Evolutionary conservation across 2,329 filamentous ascomycete species (phyloP).

Genomic region (Aspergillus latus): DNA sequence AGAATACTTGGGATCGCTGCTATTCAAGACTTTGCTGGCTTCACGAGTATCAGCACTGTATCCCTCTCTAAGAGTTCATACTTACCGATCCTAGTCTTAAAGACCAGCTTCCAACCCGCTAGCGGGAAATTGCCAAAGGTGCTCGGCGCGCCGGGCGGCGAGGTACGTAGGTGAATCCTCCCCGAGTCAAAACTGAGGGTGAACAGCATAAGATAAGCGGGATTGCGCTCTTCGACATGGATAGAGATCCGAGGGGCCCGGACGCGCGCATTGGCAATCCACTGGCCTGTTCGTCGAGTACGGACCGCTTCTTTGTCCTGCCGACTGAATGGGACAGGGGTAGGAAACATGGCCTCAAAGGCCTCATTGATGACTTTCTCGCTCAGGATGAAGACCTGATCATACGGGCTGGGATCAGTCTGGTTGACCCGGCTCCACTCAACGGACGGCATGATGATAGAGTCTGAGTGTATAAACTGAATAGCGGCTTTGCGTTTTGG

Average conservation of each 20-base stretch:
- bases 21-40: neutral
- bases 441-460: neutral
- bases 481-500: neutral
- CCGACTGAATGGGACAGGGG: neutral
- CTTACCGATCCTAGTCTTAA: slow-evolving; percentile 4
- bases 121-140: neutral
- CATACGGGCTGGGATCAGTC: slow-evolving; percentile 5
- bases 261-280: neutral
- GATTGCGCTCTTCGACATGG: slow-evolving; percentile 1
- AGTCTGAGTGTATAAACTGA: neutral
- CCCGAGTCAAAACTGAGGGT: neutral
- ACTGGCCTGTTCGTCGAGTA: neutral
- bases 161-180: neutral
- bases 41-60: neutral
- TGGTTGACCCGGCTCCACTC: slow-evolving; percentile 5
- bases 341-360: neutral
- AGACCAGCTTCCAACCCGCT: neutral
- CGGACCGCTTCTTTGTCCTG: neutral
- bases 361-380: neutral
- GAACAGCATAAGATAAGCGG: neutral
- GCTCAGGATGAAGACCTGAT: slow-evolving; percentile 6
- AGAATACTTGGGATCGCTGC: neutral
- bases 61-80: neutral
- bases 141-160: neutral
- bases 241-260: neutral